Base-by-base conservation (phyloP, 441 rosid species). In the Jatropha multifida region DNA sequence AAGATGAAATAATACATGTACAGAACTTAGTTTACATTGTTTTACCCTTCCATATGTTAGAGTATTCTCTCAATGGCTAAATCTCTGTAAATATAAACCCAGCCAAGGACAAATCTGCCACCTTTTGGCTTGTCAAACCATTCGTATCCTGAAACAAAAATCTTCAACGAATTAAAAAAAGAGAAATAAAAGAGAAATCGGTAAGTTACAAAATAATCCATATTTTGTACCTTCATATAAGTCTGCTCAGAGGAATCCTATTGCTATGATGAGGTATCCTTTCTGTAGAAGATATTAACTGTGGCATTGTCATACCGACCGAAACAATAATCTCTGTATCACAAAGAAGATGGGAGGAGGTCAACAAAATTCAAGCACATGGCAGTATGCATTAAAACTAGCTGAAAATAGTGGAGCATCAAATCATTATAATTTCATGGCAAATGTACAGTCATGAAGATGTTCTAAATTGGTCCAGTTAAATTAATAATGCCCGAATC, bases 271-370 rank as follows among this genome's bases (percentile, higher is more conserved):
- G 83, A 65, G 86, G 80, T 79, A 78, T 63, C 80, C 86, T 83
- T 65, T 89, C 89, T 65, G 81, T 68, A 40, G 85, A 87, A 80
- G 98, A 82, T 17, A 93, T 83, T 74, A 90, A 84, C 75, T 93
- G 96, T 0, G 99, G 99, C 98, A 95, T 93, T 0, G 99, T 92
- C 99, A 95, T 93, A 56, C 99, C 99, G 37, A 96, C 94, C 0
- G 99, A 93, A 38, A 95, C 98, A 18, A 93, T 93, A 12, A 95
- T 93, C 86, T 95, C 99, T 95, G 98, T 79, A 85, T 69, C 75
- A 72, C 49, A 81, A 60, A 64, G 78, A 32, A 46, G 6, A 59
- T 20, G 12, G 11, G 51, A 51, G 32, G 60, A 23, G 27, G 44
- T 73, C 69, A 74, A 68, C 38, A 9, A 9, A 4, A 48, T 40